Percentiles rank a stretch among this genome's conserved stretches.
These are phyloP conservation scores for Nicotiana obtusifolia DNA, from an alignment of 257 asterid genomes.

Conservation along the genomic window DNA sequence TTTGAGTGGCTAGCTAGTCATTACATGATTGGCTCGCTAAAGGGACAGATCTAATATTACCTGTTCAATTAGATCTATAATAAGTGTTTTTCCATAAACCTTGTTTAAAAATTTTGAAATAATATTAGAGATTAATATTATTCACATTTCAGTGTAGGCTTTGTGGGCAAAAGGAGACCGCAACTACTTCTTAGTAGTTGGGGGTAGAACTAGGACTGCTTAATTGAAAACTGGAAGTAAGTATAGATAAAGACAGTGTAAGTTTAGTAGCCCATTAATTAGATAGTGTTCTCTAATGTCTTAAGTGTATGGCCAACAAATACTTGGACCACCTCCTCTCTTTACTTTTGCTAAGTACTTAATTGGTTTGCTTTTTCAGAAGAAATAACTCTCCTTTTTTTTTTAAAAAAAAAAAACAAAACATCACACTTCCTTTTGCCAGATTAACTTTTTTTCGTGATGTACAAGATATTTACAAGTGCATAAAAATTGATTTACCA, in stretches of 20 bases:
- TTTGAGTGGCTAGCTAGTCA: no score
- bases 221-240: background rate
- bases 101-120: no score
- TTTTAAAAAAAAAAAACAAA: background rate
- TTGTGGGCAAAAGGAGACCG: background rate
- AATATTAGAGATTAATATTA: background rate
- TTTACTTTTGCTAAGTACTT: background rate
- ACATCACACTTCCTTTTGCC: background rate
- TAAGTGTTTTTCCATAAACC: no score
- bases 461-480: background rate
- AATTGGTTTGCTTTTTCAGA: background rate
- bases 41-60: no score
- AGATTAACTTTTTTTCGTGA: background rate
- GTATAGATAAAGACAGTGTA: background rate
- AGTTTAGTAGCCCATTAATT: background rate
- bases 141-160: background rate
- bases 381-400: background rate
- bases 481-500: background rate
- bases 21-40: no score
- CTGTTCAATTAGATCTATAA: no score
- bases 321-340: constrained; percentile 15
- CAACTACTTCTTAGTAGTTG: background rate
- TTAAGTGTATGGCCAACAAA: background rate
- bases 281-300: background rate
- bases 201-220: background rate